Evolutionary conservation across 2,329 filamentous ascomycete species (phyloP).

Genomic region (Trichoderma citrinoviride): DNA sequence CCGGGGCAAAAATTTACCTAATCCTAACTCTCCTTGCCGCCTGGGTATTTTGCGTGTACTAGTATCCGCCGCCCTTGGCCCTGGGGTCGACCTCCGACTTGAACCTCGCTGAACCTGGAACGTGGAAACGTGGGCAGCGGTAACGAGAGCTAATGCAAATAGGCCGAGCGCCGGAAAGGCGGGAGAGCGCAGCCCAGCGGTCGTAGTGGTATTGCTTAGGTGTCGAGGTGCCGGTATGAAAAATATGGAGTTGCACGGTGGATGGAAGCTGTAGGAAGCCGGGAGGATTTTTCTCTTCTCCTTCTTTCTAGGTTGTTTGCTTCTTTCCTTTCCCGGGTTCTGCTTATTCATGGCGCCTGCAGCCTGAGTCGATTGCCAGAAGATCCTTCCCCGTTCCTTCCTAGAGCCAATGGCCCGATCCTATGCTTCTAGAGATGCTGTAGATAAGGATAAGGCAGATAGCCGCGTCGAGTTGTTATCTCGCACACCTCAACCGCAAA

Average conservation of each 20-base stretch:
- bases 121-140: slow-evolving; percentile 11
- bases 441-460: background rate
- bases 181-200: slow-evolving; percentile 2
- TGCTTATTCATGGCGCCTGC: background rate
- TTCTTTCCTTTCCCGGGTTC: background rate
- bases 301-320: background rate
- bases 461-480: background rate
- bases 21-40: slow-evolving; percentile 34
- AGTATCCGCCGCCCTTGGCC: slow-evolving; percentile 11
- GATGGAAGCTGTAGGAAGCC: background rate
- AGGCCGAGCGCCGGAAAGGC: slow-evolving; percentile 14
- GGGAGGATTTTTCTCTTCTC: background rate
- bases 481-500: background rate
- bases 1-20: slow-evolving; percentile 38
- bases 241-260: background rate
- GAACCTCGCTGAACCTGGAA: background rate
- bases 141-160: slow-evolving; percentile 17
- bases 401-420: slow-evolving; percentile 6
- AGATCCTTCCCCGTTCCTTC: slow-evolving; percentile 1
- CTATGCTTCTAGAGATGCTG: too few species aligned
- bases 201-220: background rate
- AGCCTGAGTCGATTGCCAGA: background rate
- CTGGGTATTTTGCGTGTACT: background rate
- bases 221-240: background rate
- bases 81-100: background rate